Conservation (phyloP, 1,139 yeast species). For the Pneumocystis canis region DNA sequence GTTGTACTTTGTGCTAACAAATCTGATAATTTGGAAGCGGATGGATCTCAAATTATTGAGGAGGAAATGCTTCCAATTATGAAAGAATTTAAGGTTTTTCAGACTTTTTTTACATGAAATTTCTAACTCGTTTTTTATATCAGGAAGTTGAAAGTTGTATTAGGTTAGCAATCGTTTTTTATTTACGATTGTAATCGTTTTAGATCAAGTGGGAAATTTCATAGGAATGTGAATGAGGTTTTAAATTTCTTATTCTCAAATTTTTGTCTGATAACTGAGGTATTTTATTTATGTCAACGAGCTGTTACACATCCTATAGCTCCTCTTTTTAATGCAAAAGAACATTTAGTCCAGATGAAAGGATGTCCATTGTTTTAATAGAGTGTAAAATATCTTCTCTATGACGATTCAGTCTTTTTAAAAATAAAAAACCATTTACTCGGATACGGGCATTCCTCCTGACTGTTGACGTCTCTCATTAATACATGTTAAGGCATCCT, state of each 20-base stretch:
- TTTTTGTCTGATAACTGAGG: conserved; percentile 20
- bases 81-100: conserved; percentile 53
- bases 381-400: conserved; percentile 37
- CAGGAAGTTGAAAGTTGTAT: conserved; percentile 78
- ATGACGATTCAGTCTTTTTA: not conserved
- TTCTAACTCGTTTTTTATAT: not conserved
- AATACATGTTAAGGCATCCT: conserved; percentile 34
- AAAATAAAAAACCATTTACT: not conserved
- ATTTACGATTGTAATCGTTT: not conserved
- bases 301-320: conserved; percentile 90
- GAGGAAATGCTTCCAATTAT: conserved; percentile 79
- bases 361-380: conserved; percentile 28
- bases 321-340: conserved; percentile 85
- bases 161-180: conserved; percentile 26
- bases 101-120: not conserved
- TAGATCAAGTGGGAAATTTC: conserved; percentile 55
- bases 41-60: conserved; percentile 23
- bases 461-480: conserved; percentile 17
- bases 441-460: conserved; percentile 22
- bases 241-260: conserved; percentile 22
- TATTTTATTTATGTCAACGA: conserved; percentile 80
- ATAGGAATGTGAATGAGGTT: conserved; percentile 57
- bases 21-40: conserved; percentile 35
- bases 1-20: conserved; percentile 84
- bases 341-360: conserved; percentile 47